A percentile compares a stretch with the other conserved stretches of the same genome.
Evolutionary conservation across 306 rosid species (phyloP).

Genomic region (Casuarina equisetifolia): DNA sequence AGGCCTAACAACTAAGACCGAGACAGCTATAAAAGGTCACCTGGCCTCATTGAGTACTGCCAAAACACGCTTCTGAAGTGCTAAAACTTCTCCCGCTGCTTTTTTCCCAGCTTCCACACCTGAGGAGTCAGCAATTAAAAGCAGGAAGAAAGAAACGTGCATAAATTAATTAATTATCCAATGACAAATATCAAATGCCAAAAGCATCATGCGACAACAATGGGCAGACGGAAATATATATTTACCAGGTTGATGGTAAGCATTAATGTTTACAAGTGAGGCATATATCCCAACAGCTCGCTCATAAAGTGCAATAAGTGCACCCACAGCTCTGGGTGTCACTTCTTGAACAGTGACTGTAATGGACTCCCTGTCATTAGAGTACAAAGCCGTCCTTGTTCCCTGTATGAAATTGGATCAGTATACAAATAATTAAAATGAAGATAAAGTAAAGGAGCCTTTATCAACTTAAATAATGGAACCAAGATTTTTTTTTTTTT

Average conservation of each 20-base stretch:
- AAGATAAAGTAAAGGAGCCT: not conserved
- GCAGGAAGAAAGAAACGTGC: not conserved
- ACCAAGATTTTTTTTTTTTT: not conserved
- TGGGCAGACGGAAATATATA: constrained; percentile 13
- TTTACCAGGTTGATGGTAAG: constrained; percentile 97
- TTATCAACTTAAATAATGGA: not conserved
- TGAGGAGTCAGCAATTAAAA: constrained; percentile 36
- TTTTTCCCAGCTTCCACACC: constrained; percentile 96
- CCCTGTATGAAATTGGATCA: constrained; percentile 55
- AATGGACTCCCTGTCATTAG: constrained; percentile 78
- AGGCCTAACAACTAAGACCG: not conserved
- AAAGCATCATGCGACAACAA: constrained; percentile 4
- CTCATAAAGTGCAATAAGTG: constrained; percentile 88
- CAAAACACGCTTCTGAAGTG: constrained; percentile 93
- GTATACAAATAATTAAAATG: constrained; percentile 10
- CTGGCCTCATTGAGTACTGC: constrained; percentile 84
- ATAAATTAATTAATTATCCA: not conserved
- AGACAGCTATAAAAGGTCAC: constrained; percentile 30
- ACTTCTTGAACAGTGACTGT: constrained; percentile 92
- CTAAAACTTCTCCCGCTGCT: constrained; percentile 90
- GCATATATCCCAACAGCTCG: constrained; percentile 98
- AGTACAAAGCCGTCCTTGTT: constrained; percentile 88
- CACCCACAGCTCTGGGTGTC: constrained; percentile 88
- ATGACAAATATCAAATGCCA: not conserved
- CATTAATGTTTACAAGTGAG: constrained; percentile 79